phyloP scores from a whole-genome alignment of 2,329 filamentous ascomycete genomes.

The Alternaria sp. region DNA sequence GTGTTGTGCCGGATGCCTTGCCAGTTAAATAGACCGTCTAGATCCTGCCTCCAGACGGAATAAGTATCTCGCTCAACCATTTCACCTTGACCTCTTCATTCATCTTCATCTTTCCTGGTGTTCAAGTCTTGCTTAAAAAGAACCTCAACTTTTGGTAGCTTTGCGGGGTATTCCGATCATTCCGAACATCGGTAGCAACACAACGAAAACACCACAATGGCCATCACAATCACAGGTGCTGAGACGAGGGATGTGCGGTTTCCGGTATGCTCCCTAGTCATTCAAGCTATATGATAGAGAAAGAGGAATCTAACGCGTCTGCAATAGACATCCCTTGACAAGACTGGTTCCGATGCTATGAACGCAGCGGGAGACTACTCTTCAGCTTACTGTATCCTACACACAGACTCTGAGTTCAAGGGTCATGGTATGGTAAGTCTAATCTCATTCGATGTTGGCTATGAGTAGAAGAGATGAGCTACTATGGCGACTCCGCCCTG shows the following conservation, averaged over 20 bases:
- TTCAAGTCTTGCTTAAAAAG: background rate
- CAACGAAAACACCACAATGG: slow-evolving; percentile 42
- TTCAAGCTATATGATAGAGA: background rate
- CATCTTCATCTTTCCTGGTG: background rate
- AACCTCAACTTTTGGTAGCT: background rate
- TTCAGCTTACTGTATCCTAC: slow-evolving; percentile 88
- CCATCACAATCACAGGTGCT: slow-evolving; percentile 52
- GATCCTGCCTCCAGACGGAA: background rate
- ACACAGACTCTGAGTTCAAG: slow-evolving; percentile 73
- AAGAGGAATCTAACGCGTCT: background rate
- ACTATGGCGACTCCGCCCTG: background rate
- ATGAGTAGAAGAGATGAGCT: background rate
- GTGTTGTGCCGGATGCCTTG: slow-evolving; percentile 3
- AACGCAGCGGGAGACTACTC: slow-evolving; percentile 94
- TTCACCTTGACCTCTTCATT: background rate
- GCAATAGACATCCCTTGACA: slow-evolving; percentile 80
- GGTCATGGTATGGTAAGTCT: slow-evolving; percentile 82
- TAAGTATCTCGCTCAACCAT: background rate
- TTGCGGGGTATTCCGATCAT: slow-evolving; percentile 15
- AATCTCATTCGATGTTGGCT: background rate
- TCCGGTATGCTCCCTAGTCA: slow-evolving; percentile 44
- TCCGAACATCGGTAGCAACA: slow-evolving; percentile 5
- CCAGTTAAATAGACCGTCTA: slow-evolving; percentile 11
- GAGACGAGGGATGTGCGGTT: slow-evolving; percentile 59
- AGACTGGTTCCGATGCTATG: slow-evolving; percentile 97